These are phyloP conservation scores for Claviceps cyperi DNA, from an alignment of 2,329 filamentous ascomycete species.

Conservation along the genomic window DNA sequence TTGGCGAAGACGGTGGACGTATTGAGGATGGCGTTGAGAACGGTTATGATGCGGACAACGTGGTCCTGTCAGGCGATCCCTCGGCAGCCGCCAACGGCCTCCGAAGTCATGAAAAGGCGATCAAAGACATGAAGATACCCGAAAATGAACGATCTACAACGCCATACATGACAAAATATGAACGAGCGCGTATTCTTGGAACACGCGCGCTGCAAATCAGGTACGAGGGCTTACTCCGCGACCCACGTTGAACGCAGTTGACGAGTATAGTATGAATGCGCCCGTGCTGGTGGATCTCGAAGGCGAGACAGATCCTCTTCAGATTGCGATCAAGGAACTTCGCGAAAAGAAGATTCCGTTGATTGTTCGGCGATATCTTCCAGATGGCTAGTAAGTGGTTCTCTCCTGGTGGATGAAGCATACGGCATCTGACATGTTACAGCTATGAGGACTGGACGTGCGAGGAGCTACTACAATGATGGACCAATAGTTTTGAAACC, in stretches of 20 bases:
- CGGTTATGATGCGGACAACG: constrained; percentile 43
- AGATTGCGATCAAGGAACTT: constrained; percentile 95
- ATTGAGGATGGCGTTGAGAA: constrained; percentile 36
- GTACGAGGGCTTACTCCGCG: constrained; percentile 37
- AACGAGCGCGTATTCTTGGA: constrained; percentile 82
- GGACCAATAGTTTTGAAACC: not conserved
- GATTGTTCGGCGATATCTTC: constrained; percentile 87
- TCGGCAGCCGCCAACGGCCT: constrained; percentile 41
- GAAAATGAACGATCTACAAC: constrained; percentile 82
- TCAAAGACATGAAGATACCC: constrained; percentile 76
- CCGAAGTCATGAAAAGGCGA: constrained; percentile 38
- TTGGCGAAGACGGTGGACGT: constrained; percentile 36
- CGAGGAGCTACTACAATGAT: constrained; percentile 69
- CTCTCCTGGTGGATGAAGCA: not conserved
- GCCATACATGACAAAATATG: constrained; percentile 99
- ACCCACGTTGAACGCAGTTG: no score
- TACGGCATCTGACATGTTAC: constrained; percentile 7
- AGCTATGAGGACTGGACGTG: constrained; percentile 99
- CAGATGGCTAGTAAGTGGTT: constrained; percentile 75
- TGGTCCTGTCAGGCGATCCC: constrained; percentile 47
- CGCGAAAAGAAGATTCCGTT: constrained; percentile 97
- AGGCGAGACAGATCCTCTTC: constrained; percentile 91
- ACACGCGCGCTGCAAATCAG: constrained; percentile 93
- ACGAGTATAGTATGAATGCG: constrained; percentile 68
- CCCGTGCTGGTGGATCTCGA: constrained; percentile 93